Conservation (phyloP, 1,284 basidiomycete genomes). For the Melampsora americana region DNA sequence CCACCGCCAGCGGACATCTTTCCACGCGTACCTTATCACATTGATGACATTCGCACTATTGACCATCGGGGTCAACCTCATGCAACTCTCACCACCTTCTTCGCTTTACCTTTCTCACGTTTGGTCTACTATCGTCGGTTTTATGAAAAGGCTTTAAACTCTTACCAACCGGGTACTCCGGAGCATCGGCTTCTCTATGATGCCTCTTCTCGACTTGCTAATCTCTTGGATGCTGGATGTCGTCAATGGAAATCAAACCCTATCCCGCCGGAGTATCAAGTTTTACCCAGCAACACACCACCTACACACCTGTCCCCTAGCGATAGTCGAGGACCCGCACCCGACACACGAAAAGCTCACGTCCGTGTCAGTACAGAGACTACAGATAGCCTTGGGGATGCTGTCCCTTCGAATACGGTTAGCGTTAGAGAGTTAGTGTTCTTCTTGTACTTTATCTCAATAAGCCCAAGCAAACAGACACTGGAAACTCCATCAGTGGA, state of each 20-base stretch:
- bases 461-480: too few relatives aligned
- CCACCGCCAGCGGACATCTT: slow-evolving; percentile 14
- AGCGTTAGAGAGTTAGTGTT: slow-evolving; percentile 21
- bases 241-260: slow-evolving; percentile 11
- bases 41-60: slow-evolving; percentile 3
- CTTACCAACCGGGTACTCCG: slow-evolving; percentile 20
- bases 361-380: not conserved
- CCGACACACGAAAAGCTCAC: not conserved
- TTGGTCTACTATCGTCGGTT: slow-evolving; percentile 29
- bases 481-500: not conserved
- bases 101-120: slow-evolving; percentile 33
- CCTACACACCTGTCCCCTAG: not conserved
- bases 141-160: not conserved
- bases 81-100: slow-evolving; percentile 29
- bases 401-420: slow-evolving; percentile 1
- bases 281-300: not conserved
- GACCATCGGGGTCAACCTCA: not conserved
- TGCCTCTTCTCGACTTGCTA: slow-evolving; percentile 1
- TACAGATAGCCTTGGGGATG: not conserved
- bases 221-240: slow-evolving; percentile 25
- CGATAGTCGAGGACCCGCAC: not conserved
- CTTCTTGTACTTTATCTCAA: not conserved
- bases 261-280: not conserved
- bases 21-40: slow-evolving; percentile 26
- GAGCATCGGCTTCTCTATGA: slow-evolving; percentile 20